Base-by-base conservation (phyloP, 169 alveolate genomes). In the Plasmodium gallinaceum region DNA sequence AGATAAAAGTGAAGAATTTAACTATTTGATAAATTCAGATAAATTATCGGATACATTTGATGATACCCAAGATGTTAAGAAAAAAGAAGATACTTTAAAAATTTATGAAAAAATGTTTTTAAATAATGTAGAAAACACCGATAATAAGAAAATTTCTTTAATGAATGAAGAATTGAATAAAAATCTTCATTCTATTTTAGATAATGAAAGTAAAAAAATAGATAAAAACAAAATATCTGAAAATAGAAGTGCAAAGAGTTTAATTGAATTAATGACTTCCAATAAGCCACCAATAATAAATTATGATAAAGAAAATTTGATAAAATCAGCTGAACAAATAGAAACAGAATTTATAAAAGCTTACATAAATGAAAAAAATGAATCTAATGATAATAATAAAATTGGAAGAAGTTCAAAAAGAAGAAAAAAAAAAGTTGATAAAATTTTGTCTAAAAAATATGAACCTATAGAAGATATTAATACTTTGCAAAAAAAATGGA, bases 281-380 rank as follows among this genome's bases (percentile, higher is more conserved):
- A 83, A 83, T 72, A 70, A 83, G 18, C 83, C 83, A 14, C 68
- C 85, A 52, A 83, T 32, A 68, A 42, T 83, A 83, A 70, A 83
- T 83, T 83, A 39, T 51, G 86, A 69, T 39, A 83, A 83, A 14
- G 91, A 83, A 69, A 66, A 83, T 69, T 83, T 70, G 58, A 83
- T 83, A 57, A 83, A 83, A 83, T 83, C 91, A 18, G 91, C 91
- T 69, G 86, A 83, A 61, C 91, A 83, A 73, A 46, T 70, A 42
- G 91, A 83, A 58, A 68, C 91, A 20, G 91, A 83, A 83, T 83
- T 83, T 68, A 83, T 83, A 83, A 83, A 58, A 51, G 83, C 43
- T 14, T 83, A 83, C 46, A 46, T 83, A 68, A 58, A 46, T 43
- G 86, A 70, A 61, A 57, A 83, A 72, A 24, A 83, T 26, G 71